Evolutionary conservation across 148 eudicot genomes (phyloP).

Genomic region (Amaranthus cruentus): DNA sequence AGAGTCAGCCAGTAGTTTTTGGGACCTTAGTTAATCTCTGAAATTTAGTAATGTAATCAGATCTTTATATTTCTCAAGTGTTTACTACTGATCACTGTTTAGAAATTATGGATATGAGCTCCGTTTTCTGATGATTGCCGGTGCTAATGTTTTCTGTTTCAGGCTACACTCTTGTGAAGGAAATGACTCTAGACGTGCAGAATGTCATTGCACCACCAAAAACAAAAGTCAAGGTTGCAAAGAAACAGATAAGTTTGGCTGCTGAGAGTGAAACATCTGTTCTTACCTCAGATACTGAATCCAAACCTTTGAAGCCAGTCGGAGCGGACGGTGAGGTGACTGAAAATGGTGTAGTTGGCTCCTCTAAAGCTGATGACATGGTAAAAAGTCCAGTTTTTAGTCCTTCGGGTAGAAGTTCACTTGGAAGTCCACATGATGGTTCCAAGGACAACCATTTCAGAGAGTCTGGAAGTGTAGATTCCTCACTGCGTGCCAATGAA

Average conservation of each 20-base stretch:
- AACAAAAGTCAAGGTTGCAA: slow-evolving; percentile 45
- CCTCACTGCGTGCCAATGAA: slow-evolving; percentile 56
- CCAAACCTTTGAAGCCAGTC: slow-evolving; percentile 33
- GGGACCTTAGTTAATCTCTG: neutral
- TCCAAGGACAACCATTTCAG: slow-evolving; percentile 33
- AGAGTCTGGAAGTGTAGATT: slow-evolving; percentile 35
- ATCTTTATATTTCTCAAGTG: neutral
- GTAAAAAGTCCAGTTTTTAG: slow-evolving; percentile 56
- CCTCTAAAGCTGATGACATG: slow-evolving; percentile 37
- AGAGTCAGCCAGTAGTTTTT: neutral
- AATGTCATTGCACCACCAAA: slow-evolving; percentile 86
- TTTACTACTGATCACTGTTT: neutral
- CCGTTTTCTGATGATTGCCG: neutral
- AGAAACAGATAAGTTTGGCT: slow-evolving; percentile 32
- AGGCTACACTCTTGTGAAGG: slow-evolving; percentile 83
- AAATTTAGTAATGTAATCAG: neutral
- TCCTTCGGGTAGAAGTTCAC: slow-evolving; percentile 48
- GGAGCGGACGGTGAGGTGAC: slow-evolving; percentile 23
- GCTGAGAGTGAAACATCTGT: slow-evolving; percentile 35
- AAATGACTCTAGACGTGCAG: slow-evolving; percentile 83
- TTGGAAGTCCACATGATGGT: slow-evolving; percentile 43
- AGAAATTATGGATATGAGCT: neutral
- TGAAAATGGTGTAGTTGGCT: slow-evolving; percentile 37
- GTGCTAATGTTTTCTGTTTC: slow-evolving; percentile 19
- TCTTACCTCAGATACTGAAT: slow-evolving; percentile 41